Conservation (phyloP, 176 grass and related monocot species). For the Juncus inflexus region DNA sequence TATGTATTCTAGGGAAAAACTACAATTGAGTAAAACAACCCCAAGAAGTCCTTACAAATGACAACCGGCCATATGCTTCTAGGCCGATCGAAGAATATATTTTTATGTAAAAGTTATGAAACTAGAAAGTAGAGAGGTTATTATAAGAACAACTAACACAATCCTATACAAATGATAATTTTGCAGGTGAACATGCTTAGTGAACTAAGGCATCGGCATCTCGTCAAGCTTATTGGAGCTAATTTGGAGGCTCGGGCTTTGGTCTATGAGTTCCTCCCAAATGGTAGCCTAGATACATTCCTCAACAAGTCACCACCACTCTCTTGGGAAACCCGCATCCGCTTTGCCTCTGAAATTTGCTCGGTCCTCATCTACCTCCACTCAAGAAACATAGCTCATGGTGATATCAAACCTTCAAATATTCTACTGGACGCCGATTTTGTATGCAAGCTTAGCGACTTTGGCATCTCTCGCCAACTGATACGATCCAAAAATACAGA, state of each 20-base stretch:
- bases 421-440: constrained; percentile 50
- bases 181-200: constrained; percentile 49
- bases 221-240: constrained; percentile 48
- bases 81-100: too few species aligned
- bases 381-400: constrained; percentile 52
- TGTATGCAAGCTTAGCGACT: constrained; percentile 54
- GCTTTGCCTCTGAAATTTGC: constrained; percentile 56
- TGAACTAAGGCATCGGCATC: constrained; percentile 49
- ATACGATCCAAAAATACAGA: constrained; percentile 40
- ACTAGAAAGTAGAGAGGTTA: too few species aligned
- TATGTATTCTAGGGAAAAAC: too few species aligned
- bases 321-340: constrained; percentile 43
- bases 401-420: constrained; percentile 61
- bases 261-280: constrained; percentile 63
- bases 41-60: too few species aligned
- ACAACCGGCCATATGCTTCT: too few species aligned
- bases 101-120: too few species aligned
- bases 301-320: constrained; percentile 33
- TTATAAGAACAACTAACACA: too few species aligned
- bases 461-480: constrained; percentile 63
- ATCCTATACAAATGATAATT: not conserved
- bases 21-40: too few species aligned
- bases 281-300: constrained; percentile 53
- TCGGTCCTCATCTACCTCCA: constrained; percentile 64
- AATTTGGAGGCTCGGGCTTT: constrained; percentile 43